Percentiles rank a stretch among this genome's conserved stretches.
phyloP scores from a whole-genome alignment of 768 basidiomycete species.

The Lyophyllum shimeji region DNA sequence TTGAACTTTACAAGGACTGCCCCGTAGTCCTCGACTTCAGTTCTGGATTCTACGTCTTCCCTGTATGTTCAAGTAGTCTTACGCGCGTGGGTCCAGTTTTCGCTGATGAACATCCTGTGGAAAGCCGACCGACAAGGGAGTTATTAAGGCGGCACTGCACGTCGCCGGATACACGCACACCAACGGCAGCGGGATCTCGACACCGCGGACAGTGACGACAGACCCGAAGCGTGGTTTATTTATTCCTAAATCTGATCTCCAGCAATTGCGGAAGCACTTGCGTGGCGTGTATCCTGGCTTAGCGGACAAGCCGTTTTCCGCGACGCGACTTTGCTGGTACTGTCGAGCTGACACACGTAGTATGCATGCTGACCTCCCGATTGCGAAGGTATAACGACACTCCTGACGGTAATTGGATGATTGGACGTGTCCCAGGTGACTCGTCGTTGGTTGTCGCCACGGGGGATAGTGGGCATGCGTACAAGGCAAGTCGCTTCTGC shows the following conservation, averaged over 20 bases:
- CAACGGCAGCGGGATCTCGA: conserved; percentile 49
- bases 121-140: conserved; percentile 65
- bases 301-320: conserved; percentile 65
- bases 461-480: conserved; percentile 85
- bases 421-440: conserved; percentile 65
- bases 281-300: conserved; percentile 72
- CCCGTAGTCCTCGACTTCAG: conserved; percentile 76
- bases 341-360: neutral
- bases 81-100: neutral
- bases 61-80: conserved; percentile 42
- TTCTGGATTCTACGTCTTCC: conserved; percentile 82
- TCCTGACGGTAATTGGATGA: conserved; percentile 85
- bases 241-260: conserved; percentile 62
- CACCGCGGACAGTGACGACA: conserved; percentile 71
- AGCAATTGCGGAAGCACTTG: conserved; percentile 51
- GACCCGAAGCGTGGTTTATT: conserved; percentile 56
- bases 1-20: conserved; percentile 51
- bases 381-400: conserved; percentile 85
- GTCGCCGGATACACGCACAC: conserved; percentile 67
- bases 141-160: conserved; percentile 83
- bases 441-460: conserved; percentile 76
- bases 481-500: conserved; percentile 56
- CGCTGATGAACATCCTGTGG: neutral
- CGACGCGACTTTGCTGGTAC: conserved; percentile 88
- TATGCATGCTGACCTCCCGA: neutral